Base-by-base conservation (phyloP, 805 yeast genomes). In the Cyberlindnera subsufficiens region DNA sequence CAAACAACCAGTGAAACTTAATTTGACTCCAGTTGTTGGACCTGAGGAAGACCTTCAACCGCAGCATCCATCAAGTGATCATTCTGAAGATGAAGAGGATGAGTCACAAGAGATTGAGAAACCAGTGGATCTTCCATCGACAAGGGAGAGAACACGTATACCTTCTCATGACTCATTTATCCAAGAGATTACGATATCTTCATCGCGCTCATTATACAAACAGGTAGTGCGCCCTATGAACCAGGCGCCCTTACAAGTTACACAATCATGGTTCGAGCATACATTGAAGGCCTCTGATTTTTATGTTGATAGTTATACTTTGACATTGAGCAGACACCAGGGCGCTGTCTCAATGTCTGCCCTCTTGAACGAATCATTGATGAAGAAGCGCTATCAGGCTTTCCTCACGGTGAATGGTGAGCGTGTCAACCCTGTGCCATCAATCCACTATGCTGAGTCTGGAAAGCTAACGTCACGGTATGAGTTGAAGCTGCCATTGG, bases 261-360 rank as follows among this genome's bases (percentile, higher is more conserved):
- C 50, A 18, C 59, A 60, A 32, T 60, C 61, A 38, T 57, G 66
- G 59, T 68, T 68, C 47, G 71, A 68, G 51, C 57, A 63, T 37
- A 52, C 48, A 20, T 52, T 69, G 33, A 62, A 62, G 17, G 69
- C 78, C 14, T 50, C 63, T 27, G 63, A 58, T 35, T 58, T 51
- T 41, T 63, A 62, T 17, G 59, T 66, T 1, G 55, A 64, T 15
- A 65, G 71, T 10, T 73, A 66, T 51, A 51, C 78, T 6, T 47
- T 77, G 19, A 65, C 67, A 14, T 58, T 80, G 40, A 80, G 82
- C 11, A 59, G 68, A 11, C 63, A 65, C 35, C 72, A 75, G 32
- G 69, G 71, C 30, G 69, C 78, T 1, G 57, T 78, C 37, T 64
- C 72, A 5, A 56, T 78, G 4, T 54, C 66, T 18, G 71, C 73